Percentiles rank a stretch among this genome's conserved stretches.
phyloP scores from a whole-genome alignment of 169 alveolate genomes.

The Eimeria necatrix region DNA sequence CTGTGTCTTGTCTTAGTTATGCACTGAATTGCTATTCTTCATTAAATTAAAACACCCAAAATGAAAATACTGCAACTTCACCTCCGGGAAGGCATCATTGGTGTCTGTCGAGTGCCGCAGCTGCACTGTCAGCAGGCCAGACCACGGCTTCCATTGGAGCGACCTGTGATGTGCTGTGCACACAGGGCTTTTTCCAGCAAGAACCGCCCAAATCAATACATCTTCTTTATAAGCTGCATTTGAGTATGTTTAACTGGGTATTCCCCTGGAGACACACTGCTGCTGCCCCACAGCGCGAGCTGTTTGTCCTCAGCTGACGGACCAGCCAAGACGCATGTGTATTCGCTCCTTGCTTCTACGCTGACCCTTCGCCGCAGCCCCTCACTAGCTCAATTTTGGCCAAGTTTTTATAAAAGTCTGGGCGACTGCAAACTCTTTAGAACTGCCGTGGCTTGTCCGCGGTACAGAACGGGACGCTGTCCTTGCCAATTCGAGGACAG shows the following conservation, averaged over 20 bases:
- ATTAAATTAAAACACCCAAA: no score
- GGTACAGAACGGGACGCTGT: no score
- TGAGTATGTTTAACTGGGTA: background rate
- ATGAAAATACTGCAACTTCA: no score
- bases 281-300: background rate
- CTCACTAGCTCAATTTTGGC: no score
- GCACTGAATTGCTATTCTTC: background rate
- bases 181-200: background rate
- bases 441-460: no score
- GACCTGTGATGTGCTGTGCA: background rate
- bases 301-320: constrained; percentile 50
- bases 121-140: constrained; percentile 44
- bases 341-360: background rate
- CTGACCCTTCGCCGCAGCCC: background rate
- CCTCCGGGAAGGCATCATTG: no score
- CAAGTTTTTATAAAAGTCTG: no score
- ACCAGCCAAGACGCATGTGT: background rate
- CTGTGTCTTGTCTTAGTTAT: background rate
- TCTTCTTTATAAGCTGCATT: background rate
- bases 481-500: no score
- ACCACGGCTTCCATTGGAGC: constrained; percentile 33
- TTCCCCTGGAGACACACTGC: background rate
- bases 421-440: no score
- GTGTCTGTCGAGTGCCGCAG: background rate
- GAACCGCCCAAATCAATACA: background rate